Conservation (phyloP, 2,329 filamentous ascomycete genomes). For the Phyllosticta citriasiana region DNA sequence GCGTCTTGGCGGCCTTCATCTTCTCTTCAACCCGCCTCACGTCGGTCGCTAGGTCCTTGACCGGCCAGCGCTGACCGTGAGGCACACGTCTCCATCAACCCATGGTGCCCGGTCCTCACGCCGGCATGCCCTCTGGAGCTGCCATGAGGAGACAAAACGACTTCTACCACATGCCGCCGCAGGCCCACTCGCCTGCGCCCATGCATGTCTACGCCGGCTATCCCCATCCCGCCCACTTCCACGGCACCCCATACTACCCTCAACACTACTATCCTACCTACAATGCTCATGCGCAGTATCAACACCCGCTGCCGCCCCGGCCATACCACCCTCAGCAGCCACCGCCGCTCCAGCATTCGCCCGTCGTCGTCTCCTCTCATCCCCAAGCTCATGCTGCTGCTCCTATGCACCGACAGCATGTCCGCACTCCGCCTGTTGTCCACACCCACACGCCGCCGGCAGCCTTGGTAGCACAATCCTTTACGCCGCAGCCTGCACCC, state of each 20-base stretch:
- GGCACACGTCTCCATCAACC: slow-evolving; percentile 45
- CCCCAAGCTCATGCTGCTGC: slow-evolving; percentile 40
- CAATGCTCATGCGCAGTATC: slow-evolving; percentile 26
- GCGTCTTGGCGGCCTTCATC: slow-evolving; percentile 4
- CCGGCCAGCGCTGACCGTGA: slow-evolving; percentile 28
- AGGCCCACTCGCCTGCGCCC: slow-evolving; percentile 29
- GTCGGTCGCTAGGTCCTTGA: slow-evolving; percentile 26
- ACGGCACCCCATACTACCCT: slow-evolving; percentile 30
- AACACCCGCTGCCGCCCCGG: slow-evolving; percentile 31
- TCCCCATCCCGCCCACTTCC: slow-evolving; percentile 19
- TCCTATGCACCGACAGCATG: slow-evolving; percentile 29
- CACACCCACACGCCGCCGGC: slow-evolving; percentile 21
- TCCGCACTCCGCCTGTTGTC: slow-evolving; percentile 24
- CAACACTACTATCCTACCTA: slow-evolving; percentile 23
- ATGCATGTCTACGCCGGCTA: slow-evolving; percentile 27
- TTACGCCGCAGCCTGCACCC: slow-evolving; percentile 14
- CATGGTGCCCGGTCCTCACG: slow-evolving; percentile 61
- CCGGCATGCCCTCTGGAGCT: slow-evolving; percentile 20
- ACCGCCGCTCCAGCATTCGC: slow-evolving; percentile 23
- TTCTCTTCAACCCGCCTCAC: slow-evolving; percentile 24
- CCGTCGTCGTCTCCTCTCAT: slow-evolving; percentile 37
- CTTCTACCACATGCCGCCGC: slow-evolving; percentile 25
- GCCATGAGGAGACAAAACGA: slow-evolving; percentile 32
- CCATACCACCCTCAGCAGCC: slow-evolving; percentile 18
- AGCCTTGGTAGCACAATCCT: slow-evolving; percentile 10